Evolutionary conservation across 805 yeast species (phyloP), one percentile per base, ranked within the genome.

Genomic region (Saccharomyces eubayanus): DNA sequence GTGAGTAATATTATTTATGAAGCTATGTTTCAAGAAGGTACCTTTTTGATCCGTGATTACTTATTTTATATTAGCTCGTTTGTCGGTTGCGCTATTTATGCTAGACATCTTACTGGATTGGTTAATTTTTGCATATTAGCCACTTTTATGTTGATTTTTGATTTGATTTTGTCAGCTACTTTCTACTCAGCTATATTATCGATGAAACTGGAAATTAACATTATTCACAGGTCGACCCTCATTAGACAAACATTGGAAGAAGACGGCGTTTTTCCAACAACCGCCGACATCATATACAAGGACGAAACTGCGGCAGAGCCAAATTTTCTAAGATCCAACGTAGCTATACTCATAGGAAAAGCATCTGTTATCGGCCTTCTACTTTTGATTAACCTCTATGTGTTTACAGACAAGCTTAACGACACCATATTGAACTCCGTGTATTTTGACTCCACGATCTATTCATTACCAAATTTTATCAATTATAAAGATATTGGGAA

Each of bases 181-280:
- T 89, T 89, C 69, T 90, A 78, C 69, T 77, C 94, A 12, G 89
- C 96, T 2, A 81, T 88, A 51, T 78, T 92, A 60, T 83, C 96
- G 1, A 77, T 91, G 70, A 91, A 91, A 71, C 83, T 92, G 51
- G 97, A 94, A 71, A 88, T 91, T 68, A 83, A 82, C 67, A 77
- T 87, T 57, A 94, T 92, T 52, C 88, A 90, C 71, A 82, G 89
- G 58, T 85, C 89, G 50, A 83, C 87, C 55, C 81, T 82, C 55
- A 79, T 89, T 67, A 83, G 85, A 63, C 82, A 81, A 55, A 89
- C 87, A 27, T 75, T 91, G 59, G 94, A 90, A 72, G 98, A 92
- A 66, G 98, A 91, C 63, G 98, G 98, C 16, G 80, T 91, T 31
- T 78, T 87, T 48, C 80, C 82, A 30, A 69, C 75, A 49, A 85